Evolutionary conservation across 1,284 basidiomycete genomes (phyloP), one percentile per base, ranked within the genome.

Genomic region (Takashimella tepidaria): DNA sequence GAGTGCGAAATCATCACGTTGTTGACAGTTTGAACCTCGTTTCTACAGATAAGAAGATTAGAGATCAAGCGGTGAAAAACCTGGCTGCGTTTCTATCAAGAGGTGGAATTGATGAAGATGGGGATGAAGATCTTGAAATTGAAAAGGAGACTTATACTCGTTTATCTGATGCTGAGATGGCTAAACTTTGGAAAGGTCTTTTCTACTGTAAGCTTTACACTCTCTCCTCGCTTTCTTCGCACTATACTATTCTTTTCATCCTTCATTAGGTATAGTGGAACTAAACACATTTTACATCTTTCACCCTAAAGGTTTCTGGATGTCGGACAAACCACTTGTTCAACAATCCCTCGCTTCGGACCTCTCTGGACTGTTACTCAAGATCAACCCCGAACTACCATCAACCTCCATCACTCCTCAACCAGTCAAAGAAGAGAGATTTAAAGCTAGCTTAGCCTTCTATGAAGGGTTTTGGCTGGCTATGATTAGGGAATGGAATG

Each of bases 241-340:
- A 49, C 47, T 19, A 41, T 23, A 24, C 19, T 13, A 46, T 23
- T 24, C n/a, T 40, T 42, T 16, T 37, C 31, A 37, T 8, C 31
- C n/a, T n/a, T n/a, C n/a, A n/a, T n/a, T n/a, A n/a, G n/a, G n/a
- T n/a, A n/a, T n/a, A n/a, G n/a, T n/a, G n/a, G n/a, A n/a, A n/a
- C n/a, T n/a, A n/a, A n/a, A n/a, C n/a, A n/a, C n/a, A n/a, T n/a
- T n/a, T n/a, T n/a, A n/a, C n/a, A n/a, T n/a, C n/a, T n/a, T n/a
- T n/a, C n/a, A n/a, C n/a, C n/a, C n/a, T n/a, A 1, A 57, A 93
- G 91, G 92, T 69, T 98, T 95, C 76, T 98, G 93, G 93, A 98
- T 98, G 92, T 97, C 92, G 3, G 95, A 98, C 78, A 98, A 98
- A 73, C 93, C 95, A 5, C 80, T 95, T 3, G 87, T 98, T 4